A percentile compares a stretch with the other conserved stretches of the same genome.
phyloP scores from a whole-genome alignment of 129 eudicot species.

The Chrysanthemum makinoi region DNA sequence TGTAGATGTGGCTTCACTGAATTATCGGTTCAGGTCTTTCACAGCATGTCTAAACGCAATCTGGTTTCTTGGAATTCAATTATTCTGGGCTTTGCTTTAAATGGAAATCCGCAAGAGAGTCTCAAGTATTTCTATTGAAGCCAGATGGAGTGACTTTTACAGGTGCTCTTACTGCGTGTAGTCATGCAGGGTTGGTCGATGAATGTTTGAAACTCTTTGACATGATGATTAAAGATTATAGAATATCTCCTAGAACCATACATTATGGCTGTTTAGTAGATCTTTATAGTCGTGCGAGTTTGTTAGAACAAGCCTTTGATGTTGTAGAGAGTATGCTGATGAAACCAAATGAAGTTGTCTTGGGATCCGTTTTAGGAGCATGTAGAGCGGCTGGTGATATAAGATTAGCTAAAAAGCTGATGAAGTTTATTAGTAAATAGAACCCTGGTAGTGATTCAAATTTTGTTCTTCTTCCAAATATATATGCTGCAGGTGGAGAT shows the following conservation, averaged over 20 bases:
- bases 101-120: slow-evolving; percentile 64
- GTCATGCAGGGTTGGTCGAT: slow-evolving; percentile 62
- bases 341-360: slow-evolving; percentile 61
- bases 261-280: slow-evolving; percentile 83
- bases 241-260: slow-evolving; percentile 37
- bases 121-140: slow-evolving; percentile 36
- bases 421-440: slow-evolving; percentile 33
- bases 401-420: slow-evolving; percentile 42
- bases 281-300: slow-evolving; percentile 65
- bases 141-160: slow-evolving; percentile 64
- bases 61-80: slow-evolving; percentile 66
- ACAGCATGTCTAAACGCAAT: slow-evolving; percentile 43
- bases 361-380: slow-evolving; percentile 66
- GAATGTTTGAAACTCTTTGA: slow-evolving; percentile 61
- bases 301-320: slow-evolving; percentile 61
- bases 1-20: slow-evolving; percentile 62
- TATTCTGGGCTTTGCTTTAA: slow-evolving; percentile 74
- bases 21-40: slow-evolving; percentile 50
- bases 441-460: slow-evolving; percentile 49
- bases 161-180: slow-evolving; percentile 63
- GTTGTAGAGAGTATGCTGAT: slow-evolving; percentile 62
- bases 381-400: slow-evolving; percentile 45
- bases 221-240: slow-evolving; percentile 33
- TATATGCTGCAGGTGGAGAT: slow-evolving; percentile 55
- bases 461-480: slow-evolving; percentile 56